Evolutionary conservation across 352 stramenopile species (phyloP).

Genomic region (Phytophthora sojae): DNA sequence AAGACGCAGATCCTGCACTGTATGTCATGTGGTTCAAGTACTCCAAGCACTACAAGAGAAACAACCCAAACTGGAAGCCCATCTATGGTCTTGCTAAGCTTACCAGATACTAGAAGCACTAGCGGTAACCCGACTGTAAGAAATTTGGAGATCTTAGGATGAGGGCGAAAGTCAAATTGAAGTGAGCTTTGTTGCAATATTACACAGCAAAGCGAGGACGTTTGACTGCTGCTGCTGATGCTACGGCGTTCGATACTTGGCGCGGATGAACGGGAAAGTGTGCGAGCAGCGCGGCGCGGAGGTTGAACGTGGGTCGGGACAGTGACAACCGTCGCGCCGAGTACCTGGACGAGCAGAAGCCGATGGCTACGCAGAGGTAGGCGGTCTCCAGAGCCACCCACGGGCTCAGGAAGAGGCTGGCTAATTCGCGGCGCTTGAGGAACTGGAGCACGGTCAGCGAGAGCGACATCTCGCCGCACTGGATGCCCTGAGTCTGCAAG

Average conservation of each 20-base stretch:
- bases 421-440: constrained; percentile 50
- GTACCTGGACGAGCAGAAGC: constrained; percentile 63
- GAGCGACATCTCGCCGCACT: constrained; percentile 52
- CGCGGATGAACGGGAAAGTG: constrained; percentile 45
- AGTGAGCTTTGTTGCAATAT: background rate
- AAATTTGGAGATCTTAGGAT: too few relatives aligned
- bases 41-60: too few relatives aligned
- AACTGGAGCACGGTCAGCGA: constrained; percentile 31
- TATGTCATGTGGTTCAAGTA: too few relatives aligned
- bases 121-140: too few relatives aligned
- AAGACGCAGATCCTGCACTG: too few relatives aligned
- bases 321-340: constrained; percentile 63
- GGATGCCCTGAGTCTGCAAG: constrained; percentile 44
- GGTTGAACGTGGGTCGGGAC: constrained; percentile 64
- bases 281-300: constrained; percentile 57
- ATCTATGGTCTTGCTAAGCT: too few relatives aligned
- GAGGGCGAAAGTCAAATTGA: background rate
- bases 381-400: constrained; percentile 65
- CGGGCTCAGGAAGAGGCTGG: constrained; percentile 52
- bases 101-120: too few relatives aligned
- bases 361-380: constrained; percentile 62
- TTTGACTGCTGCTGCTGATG: constrained; percentile 5
- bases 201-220: constrained; percentile 7
- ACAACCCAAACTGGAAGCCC: too few relatives aligned
- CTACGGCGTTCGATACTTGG: too few relatives aligned